Conservation (phyloP, 768 basidiomycete species). For the Phaffia australis region DNA sequence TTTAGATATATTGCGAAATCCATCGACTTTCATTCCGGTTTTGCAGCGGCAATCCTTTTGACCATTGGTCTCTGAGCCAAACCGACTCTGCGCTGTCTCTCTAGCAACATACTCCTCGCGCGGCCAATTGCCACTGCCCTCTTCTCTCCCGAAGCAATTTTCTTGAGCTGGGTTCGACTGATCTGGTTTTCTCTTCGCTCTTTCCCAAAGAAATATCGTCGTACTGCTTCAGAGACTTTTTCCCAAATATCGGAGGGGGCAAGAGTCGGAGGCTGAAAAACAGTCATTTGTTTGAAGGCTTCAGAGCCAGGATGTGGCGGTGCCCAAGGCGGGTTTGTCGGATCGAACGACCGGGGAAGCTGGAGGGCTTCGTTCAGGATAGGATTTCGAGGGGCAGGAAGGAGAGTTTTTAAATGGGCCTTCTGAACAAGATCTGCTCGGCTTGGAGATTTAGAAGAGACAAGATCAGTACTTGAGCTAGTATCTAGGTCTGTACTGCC, state of each 20-base stretch:
- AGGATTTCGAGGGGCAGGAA: conserved; percentile 16
- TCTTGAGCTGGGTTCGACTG: conserved; percentile 24
- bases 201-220: conserved; percentile 16
- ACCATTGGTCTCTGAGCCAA: conserved; percentile 2
- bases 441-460: neutral
- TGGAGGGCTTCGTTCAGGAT: neutral
- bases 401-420: conserved; percentile 12
- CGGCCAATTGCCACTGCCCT: neutral
- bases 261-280: conserved; percentile 12
- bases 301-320: conserved; percentile 16
- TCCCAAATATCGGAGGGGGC: conserved; percentile 10
- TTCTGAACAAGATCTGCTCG: neutral
- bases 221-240: conserved; percentile 20
- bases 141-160: conserved; percentile 25
- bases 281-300: conserved; percentile 15
- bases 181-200: conserved; percentile 21
- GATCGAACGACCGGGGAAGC: conserved; percentile 13
- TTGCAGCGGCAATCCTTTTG: too few relatives aligned
- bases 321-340: conserved; percentile 21
- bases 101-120: neutral
- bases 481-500: neutral
- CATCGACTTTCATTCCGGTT: too few relatives aligned
- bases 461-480: neutral
- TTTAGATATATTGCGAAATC: too few relatives aligned
- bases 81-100: conserved; percentile 11